Evolutionary conservation across 345 rosid genomes (phyloP), one percentile per base, ranked within the genome.

Genomic region (Salix suchowensis): DNA sequence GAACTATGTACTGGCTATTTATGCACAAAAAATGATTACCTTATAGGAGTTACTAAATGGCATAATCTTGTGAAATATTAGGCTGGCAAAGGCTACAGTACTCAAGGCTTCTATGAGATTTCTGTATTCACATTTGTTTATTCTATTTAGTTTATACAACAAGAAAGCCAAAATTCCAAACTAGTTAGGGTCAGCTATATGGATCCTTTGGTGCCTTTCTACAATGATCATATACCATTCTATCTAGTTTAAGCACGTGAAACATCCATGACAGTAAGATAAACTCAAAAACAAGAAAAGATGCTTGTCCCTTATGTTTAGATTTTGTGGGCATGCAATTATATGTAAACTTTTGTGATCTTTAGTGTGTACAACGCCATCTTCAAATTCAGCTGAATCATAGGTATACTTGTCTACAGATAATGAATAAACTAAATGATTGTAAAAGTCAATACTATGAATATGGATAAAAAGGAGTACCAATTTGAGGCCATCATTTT

Each of bases 401-500:
- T 11, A 36, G 21, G 36, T 64, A 64, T 26, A 21, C 28, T 55
- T 55, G 68, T 30, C 68, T 34, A 65, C 19, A 30, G 68, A 65
- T 30, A 40, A 75, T 67, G 46, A 16, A 68, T 28, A 54, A 71
- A 19, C 23, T 24, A 13, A 19, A 6, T 30, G 68, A 61, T 40
- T n/a, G 54, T 39, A 19, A 15, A 39, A 39, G 26, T 24, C 28
- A 13, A 54, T 19, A 32, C 34, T 21, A 65, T 24, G 11, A 65
- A 75, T 14, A 65, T 48, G 70, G 76, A 84, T 77, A 66, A 70
- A 82, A 76, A 55, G 44, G 55, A 80, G 66, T 86, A 96, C 99
- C 95, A 78, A 65, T 86, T 94, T 94, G 55, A 65, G 84, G 81
- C 82, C 85, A 83, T 92, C 98, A 87, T 69, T 88, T 79, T 84